Conservation (phyloP, 2,329 filamentous ascomycete species). For the Neonectria coccinea region DNA sequence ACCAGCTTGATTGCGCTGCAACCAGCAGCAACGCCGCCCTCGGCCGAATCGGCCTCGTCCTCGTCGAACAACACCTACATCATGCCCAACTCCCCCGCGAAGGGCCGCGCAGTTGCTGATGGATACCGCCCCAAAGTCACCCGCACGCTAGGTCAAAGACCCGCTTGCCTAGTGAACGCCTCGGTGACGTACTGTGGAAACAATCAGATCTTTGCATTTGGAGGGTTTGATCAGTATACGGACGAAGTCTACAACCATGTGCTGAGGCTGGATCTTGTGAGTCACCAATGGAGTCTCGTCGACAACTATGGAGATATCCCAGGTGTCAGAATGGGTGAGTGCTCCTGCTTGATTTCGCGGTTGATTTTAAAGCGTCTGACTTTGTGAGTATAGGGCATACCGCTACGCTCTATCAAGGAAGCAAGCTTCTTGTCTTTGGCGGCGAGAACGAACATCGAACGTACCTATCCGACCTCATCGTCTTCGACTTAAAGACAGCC, state of each 20-base stretch:
- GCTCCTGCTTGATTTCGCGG: not conserved
- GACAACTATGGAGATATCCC: conserved; percentile 99
- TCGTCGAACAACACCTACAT: conserved; percentile 85
- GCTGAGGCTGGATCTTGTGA: conserved; percentile 85
- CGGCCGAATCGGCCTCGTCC: conserved; percentile 46
- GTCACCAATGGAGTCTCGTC: conserved; percentile 92
- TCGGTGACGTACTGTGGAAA: conserved; percentile 99
- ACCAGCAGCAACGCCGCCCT: conserved; percentile 40
- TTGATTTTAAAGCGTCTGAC: conserved; percentile 21
- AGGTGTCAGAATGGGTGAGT: conserved; percentile 91
- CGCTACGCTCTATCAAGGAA: conserved; percentile 90
- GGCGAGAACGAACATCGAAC: conserved; percentile 98
- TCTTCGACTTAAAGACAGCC: conserved; percentile 93
- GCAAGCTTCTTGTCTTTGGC: conserved; percentile 96
- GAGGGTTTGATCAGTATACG: conserved; percentile 98
- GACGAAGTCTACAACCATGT: conserved; percentile 99
- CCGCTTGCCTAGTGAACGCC: conserved; percentile 95
- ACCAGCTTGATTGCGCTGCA: conserved; percentile 45
- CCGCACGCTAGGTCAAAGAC: conserved; percentile 81
- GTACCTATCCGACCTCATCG: conserved; percentile 93
- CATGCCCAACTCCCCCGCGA: conserved; percentile 87
- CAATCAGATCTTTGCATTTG: conserved; percentile 97
- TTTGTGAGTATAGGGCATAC: conserved; percentile 77
- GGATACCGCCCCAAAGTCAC: conserved; percentile 88
- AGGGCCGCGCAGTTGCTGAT: conserved; percentile 73